Percentiles rank a stretch among this genome's conserved stretches.
Conservation (phyloP, 2,329 filamentous ascomycete species). For the Lecanicillium sp. region DNA sequence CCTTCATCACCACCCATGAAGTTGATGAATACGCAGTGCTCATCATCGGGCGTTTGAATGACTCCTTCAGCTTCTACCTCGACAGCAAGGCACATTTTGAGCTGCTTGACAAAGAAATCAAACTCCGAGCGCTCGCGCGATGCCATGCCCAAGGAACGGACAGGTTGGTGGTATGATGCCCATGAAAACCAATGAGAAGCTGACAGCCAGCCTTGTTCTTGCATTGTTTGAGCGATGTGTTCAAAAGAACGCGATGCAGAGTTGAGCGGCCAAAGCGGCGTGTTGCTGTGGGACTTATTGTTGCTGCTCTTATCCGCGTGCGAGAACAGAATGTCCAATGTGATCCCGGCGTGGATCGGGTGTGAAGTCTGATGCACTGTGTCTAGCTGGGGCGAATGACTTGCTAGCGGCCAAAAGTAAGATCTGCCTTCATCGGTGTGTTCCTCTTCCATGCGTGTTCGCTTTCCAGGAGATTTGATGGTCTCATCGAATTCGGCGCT, state of each 20-base stretch:
- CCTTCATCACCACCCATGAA: slow-evolving; percentile 1
- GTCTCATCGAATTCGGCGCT: slow-evolving; percentile 19
- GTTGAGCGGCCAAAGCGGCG: neutral
- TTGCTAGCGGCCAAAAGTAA: neutral
- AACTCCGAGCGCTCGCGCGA: neutral
- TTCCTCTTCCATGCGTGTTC: slow-evolving; percentile 8
- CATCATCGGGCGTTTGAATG: neutral
- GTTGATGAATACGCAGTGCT: neutral
- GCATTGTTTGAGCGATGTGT: neutral
- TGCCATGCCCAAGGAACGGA: neutral
- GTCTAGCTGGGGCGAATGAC: neutral
- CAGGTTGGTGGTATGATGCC: neutral
- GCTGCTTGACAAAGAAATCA: neutral
- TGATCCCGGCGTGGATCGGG: neutral
- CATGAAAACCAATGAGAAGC: slow-evolving; percentile 9
- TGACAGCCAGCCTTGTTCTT: slow-evolving; percentile 3
- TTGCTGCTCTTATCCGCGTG: neutral
- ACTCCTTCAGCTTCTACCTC: neutral
- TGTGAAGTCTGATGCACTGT: neutral
- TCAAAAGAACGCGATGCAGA: neutral
- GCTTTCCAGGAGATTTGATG: slow-evolving; percentile 18
- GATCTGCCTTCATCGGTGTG: too few species aligned
- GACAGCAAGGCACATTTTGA: slow-evolving; percentile 1
- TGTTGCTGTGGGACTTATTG: neutral
- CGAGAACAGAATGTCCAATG: slow-evolving; percentile 1